Percentiles rank a stretch among this genome's conserved stretches.
phyloP scores from a whole-genome alignment of 2,329 filamentous ascomycete species.

The Metarhizium album region DNA sequence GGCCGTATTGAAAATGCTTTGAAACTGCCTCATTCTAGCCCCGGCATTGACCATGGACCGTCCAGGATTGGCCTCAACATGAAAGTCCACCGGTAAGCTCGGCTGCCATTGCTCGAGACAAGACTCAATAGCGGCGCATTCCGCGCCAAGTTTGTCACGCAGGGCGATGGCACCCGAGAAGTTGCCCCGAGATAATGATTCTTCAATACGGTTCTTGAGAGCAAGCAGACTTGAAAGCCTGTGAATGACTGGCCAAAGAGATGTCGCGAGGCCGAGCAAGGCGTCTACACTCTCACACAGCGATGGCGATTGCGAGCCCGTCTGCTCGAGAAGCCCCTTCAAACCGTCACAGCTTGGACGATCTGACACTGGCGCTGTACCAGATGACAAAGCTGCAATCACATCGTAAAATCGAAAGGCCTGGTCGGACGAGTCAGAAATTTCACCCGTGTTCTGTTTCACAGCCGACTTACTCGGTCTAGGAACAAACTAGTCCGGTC shows the following conservation, averaged over 20 bases:
- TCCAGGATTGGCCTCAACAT: neutral
- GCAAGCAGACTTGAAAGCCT: conserved; percentile 44
- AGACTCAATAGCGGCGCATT: conserved; percentile 42
- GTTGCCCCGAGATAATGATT: conserved; percentile 30
- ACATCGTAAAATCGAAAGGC: conserved; percentile 57
- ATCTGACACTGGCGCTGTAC: conserved; percentile 43
- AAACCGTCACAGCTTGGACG: conserved; percentile 36
- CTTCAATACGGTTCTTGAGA: conserved; percentile 40
- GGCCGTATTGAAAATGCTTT: conserved; percentile 48
- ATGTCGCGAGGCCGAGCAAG: conserved; percentile 50
- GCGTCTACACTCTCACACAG: conserved; percentile 44
- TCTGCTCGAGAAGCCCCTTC: conserved; percentile 34
- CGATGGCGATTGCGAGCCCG: conserved; percentile 34
- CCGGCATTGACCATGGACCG: neutral
- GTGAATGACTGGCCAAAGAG: conserved; percentile 53
- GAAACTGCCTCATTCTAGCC: conserved; percentile 31
- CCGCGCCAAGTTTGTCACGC: conserved; percentile 38
- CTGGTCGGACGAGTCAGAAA: conserved; percentile 21
- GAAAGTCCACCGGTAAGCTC: conserved; percentile 29
- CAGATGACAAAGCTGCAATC: conserved; percentile 51
- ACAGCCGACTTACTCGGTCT: conserved; percentile 36
- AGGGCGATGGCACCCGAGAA: conserved; percentile 35
- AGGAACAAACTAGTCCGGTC: conserved; percentile 46
- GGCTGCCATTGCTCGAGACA: conserved; percentile 47
- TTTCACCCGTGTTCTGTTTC: neutral